These are phyloP conservation scores for Cordyceps fumosorosea DNA, from an alignment of 2,329 filamentous ascomycete species.

Conservation along the genomic window DNA sequence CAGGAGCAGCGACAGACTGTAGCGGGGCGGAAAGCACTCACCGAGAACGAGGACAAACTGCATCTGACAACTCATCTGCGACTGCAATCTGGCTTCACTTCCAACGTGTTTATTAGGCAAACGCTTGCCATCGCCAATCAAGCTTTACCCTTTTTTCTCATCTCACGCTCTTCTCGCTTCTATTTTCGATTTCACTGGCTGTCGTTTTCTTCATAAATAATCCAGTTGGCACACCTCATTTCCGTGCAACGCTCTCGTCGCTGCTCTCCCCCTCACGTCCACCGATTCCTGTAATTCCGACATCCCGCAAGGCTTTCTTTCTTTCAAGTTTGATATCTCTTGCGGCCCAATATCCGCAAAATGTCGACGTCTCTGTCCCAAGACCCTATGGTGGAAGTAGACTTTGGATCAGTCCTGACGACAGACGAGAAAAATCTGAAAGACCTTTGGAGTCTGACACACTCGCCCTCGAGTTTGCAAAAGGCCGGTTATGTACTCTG, in stretches of 20 bases:
- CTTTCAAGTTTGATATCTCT: not conserved
- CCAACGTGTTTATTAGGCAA: not conserved
- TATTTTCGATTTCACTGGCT: not conserved
- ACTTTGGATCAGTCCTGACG: conserved; percentile 17
- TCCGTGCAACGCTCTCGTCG: not conserved
- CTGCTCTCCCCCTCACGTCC: not conserved
- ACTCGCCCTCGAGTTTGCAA: conserved; percentile 17
- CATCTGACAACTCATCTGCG: not conserved
- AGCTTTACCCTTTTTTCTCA: not conserved
- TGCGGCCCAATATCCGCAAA: not conserved
- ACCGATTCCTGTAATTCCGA: too few species aligned
- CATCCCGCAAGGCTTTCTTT: too few species aligned
- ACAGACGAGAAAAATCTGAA: conserved; percentile 18
- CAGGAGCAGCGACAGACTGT: not conserved
- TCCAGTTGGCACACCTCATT: not conserved
- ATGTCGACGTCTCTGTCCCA: not conserved
- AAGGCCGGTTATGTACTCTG: conserved; percentile 23
- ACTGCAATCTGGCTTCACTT: not conserved
- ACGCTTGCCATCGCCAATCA: not conserved
- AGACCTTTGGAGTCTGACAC: conserved; percentile 17
- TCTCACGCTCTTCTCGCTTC: not conserved
- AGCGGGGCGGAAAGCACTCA: conserved; percentile 3
- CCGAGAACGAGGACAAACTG: not conserved
- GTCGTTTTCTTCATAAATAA: not conserved
- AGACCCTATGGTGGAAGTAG: not conserved